Conservation (phyloP, 2,329 filamentous ascomycete genomes). For the Zasmidium cellare region DNA sequence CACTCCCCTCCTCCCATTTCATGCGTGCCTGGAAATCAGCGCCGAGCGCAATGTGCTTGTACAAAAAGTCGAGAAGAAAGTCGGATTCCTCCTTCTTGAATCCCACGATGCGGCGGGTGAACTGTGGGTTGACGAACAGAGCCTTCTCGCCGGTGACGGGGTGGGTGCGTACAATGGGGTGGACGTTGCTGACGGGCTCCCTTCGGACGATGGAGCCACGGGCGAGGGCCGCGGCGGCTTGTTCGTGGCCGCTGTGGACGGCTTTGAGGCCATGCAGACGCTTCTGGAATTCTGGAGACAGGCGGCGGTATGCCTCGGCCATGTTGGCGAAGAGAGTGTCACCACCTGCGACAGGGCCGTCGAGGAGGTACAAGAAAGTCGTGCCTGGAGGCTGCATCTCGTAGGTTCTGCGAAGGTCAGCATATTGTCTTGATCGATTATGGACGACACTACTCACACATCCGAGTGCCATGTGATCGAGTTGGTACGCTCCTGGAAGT, state of each 20-base stretch:
- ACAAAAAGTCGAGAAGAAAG: conserved; percentile 72
- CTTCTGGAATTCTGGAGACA: conserved; percentile 77
- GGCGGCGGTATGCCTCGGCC: conserved; percentile 75
- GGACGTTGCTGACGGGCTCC: conserved; percentile 71
- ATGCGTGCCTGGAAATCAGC: conserved; percentile 73
- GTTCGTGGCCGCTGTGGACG: conserved; percentile 77
- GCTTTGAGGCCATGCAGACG: conserved; percentile 78
- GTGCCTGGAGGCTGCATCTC: conserved; percentile 87
- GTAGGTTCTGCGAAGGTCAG: neutral
- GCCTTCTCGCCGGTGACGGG: conserved; percentile 80
- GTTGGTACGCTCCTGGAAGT: conserved; percentile 70
- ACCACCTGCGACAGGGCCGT: conserved; percentile 72
- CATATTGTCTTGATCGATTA: conserved; percentile 47
- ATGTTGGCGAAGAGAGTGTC: conserved; percentile 83
- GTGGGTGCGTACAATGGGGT: conserved; percentile 79
- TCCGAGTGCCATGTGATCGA: conserved; percentile 83
- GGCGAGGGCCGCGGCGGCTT: conserved; percentile 68
- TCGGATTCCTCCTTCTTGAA: conserved; percentile 87
- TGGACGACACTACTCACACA: conserved; percentile 57
- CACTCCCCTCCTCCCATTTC: conserved; percentile 25
- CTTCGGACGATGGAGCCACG: conserved; percentile 71
- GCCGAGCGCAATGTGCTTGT: conserved; percentile 70
- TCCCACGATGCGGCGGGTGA: conserved; percentile 78
- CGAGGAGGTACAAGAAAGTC: conserved; percentile 85
- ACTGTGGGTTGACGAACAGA: conserved; percentile 79